phyloP scores from a whole-genome alignment of 176 grass and related monocot genomes.

The Leersia perrieri region DNA sequence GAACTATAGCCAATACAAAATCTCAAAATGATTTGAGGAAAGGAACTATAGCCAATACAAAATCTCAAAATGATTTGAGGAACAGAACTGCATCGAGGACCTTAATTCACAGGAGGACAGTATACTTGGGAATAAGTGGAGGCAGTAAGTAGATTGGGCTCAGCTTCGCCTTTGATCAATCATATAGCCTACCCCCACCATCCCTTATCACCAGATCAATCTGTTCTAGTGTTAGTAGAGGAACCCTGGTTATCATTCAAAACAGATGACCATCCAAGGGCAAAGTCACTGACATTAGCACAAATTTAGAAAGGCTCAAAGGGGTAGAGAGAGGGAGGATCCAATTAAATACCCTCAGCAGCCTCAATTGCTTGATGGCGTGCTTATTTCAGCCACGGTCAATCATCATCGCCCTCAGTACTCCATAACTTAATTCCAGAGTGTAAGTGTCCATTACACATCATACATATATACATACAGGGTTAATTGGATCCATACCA shows the following conservation, averaged over 20 bases:
- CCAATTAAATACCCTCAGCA: slow-evolving; percentile 6
- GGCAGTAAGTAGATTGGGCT: slow-evolving; percentile 7
- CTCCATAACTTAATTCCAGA: background rate
- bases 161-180: slow-evolving; percentile 42
- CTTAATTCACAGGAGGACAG: background rate
- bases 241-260: slow-evolving; percentile 29
- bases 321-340: background rate
- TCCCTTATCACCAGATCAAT: slow-evolving; percentile 12
- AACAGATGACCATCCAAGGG: slow-evolving; percentile 31
- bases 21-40: background rate
- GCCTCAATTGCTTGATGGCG: background rate
- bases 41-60: background rate
- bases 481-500: too few relatives aligned
- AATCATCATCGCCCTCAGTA: slow-evolving; percentile 20
- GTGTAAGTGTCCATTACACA: background rate
- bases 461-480: too few relatives aligned
- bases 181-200: slow-evolving; percentile 1
- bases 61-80: background rate
- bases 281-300: background rate
- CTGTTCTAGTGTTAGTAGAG: background rate
- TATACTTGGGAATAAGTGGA: too few relatives aligned
- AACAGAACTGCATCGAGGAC: background rate
- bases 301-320: background rate
- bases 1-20: background rate
- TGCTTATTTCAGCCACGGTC: slow-evolving; percentile 16